A percentile compares a stretch with the other conserved stretches of the same genome.
Conservation (phyloP, 2,329 filamentous ascomycete species). For the Penicillium sp. region DNA sequence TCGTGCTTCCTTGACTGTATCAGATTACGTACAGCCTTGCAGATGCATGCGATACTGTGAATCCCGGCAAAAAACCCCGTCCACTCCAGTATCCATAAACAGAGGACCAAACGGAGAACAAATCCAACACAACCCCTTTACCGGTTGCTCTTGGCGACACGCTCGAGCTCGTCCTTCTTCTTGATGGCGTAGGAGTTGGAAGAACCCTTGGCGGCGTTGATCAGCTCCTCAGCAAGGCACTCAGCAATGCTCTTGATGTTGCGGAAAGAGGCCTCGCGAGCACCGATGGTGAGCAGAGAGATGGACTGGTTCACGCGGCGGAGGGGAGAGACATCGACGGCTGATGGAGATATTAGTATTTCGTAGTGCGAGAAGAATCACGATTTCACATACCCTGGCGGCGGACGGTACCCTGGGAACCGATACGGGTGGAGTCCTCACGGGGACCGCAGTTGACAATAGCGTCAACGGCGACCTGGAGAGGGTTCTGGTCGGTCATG, state of each 20-base stretch:
- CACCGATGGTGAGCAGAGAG: constrained; percentile 96
- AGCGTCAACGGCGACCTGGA: constrained; percentile 98
- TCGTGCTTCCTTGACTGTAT: constrained; percentile 40
- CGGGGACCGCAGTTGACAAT: constrained; percentile 99
- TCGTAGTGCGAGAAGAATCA: background rate
- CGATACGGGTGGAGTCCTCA: constrained; percentile 99
- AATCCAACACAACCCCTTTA: constrained; percentile 63
- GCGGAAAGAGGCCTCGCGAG: constrained; percentile 97
- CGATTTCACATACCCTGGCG: constrained; percentile 62
- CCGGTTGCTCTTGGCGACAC: constrained; percentile 99
- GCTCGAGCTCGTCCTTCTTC: constrained; percentile 99
- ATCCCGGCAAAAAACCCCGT: constrained; percentile 42
- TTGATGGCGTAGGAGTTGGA: constrained; percentile 99
- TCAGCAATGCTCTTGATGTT: constrained; percentile 99
- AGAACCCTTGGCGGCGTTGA: constrained; percentile 99
- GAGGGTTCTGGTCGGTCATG: constrained; percentile 99
- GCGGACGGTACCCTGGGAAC: constrained; percentile 98
- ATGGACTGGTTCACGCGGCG: constrained; percentile 99
- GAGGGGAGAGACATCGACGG: constrained; percentile 99
- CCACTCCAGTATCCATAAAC: constrained; percentile 44
- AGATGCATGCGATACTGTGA: constrained; percentile 45
- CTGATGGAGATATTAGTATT: constrained; percentile 37
- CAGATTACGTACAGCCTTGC: constrained; percentile 43
- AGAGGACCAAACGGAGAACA: constrained; percentile 43
- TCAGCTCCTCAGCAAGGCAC: constrained; percentile 99